These are phyloP conservation scores for Arabidopsis suecica DNA, from an alignment of 345 rosid species.

Conservation along the genomic window DNA sequence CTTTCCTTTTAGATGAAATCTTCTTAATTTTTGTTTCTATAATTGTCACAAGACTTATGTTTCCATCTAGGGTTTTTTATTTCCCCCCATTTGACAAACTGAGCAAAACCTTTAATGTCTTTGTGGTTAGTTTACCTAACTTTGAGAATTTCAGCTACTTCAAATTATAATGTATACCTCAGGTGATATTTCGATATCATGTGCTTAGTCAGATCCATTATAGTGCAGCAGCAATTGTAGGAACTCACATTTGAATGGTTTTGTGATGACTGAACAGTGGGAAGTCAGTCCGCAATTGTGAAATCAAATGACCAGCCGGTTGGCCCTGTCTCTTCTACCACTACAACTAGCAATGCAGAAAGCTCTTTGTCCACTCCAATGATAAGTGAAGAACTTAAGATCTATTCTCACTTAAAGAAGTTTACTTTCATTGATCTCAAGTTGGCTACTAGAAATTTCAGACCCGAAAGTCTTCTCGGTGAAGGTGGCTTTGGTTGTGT, in stretches of 20 bases:
- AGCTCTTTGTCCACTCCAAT: slow-evolving; percentile 85
- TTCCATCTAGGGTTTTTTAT: slow-evolving; percentile 24
- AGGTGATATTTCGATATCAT: too few species aligned
- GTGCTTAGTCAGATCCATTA: too few species aligned
- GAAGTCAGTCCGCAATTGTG: slow-evolving; percentile 70
- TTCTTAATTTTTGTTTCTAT: slow-evolving; percentile 15
- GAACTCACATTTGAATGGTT: slow-evolving; percentile 20
- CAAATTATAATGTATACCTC: too few species aligned
- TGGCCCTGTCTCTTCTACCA: slow-evolving; percentile 66
- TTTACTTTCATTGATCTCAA: slow-evolving; percentile 91
- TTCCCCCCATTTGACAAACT: slow-evolving; percentile 27
- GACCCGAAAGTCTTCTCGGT: slow-evolving; percentile 96
- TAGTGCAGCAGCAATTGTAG: neutral
- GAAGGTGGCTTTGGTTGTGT: slow-evolving; percentile 99
- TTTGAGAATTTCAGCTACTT: neutral
- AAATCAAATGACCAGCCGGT: slow-evolving; percentile 77
- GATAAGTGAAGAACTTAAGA: slow-evolving; percentile 89
- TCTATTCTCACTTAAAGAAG: slow-evolving; percentile 80
- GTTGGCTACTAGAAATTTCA: slow-evolving; percentile 94
- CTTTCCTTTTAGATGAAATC: neutral
- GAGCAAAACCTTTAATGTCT: slow-evolving; percentile 19
- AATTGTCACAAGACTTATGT: slow-evolving; percentile 9
- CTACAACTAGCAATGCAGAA: slow-evolving; percentile 85
- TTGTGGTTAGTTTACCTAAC: slow-evolving; percentile 41
- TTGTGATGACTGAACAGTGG: slow-evolving; percentile 46